Evolutionary conservation across 768 basidiomycete genomes (phyloP), one percentile per base, ranked within the genome.

Genomic region (Hypsizygus marmoreus): DNA sequence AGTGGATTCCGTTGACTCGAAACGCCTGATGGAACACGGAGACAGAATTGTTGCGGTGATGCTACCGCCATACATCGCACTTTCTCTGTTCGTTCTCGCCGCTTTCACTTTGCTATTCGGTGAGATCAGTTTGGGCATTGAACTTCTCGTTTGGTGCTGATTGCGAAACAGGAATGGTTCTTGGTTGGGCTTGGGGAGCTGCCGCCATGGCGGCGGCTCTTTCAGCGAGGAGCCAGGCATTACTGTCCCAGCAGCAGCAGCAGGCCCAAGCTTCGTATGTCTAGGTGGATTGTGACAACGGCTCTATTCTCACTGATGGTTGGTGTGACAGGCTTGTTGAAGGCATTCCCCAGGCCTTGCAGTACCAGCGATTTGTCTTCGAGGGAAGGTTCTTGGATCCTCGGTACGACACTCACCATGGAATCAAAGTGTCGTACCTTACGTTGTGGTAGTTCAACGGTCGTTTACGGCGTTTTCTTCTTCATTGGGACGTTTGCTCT

Each of bases 161-260:
- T 29, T 43, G 12, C 17, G 29, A 3, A 11, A 13, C 23, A 68
- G 72, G 74, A 0, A 72, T 76, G 70, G 50, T 72, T 14, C 32
- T 73, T 20, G 74, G 74, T 13, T 76, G 75, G 75, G 75, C 71
- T 14, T 73, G 73, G 68, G 73, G 71, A 19, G 63, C 54, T 37
- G 74, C 70, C 11, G 67, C 68, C 0, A 77, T 74, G 72, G 72
- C 67, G 4, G 65, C 74, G 7, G 70, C 64, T 4, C 52, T 68
- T 17, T 56, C 67, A 37, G 71, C 62, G 1, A 62, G 72, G 40
- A 68, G 66, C 45, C 59, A 64, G 24, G 42, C 63, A 13, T 58
- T 72, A 9, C 55, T 74, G 6, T 66, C 63, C 6, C 54, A 59
- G 16, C 70, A 72, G 37, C 51, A 62, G 35, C 61, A 70, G 43